Evolutionary conservation across 805 yeast genomes (phyloP), one percentile per base, ranked within the genome.

Genomic region (Kuraishia ogatae): DNA sequence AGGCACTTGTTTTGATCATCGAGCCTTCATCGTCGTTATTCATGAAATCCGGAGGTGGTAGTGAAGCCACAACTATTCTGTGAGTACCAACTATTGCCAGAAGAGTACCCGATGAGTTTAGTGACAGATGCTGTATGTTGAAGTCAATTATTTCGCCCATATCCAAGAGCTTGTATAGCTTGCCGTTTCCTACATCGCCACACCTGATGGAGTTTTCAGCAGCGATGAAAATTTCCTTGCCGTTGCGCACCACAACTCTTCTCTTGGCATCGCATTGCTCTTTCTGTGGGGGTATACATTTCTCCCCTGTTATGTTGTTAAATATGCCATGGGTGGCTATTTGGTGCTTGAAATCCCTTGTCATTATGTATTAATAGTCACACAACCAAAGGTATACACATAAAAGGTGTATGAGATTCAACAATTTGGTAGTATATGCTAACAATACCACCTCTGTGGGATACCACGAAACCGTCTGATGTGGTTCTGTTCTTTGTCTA

Each of bases 191-290:
- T 23, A 69, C 58, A 15, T 63, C 56, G 55, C 71, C 65, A 52
- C 67, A 62, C 60, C 77, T 61, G 2, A 73, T 63, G 26, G 61
- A 46, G 53, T 68, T 66, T 22, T 64, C 68, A 51, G 59, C 56
- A 17, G 73, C 72, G 39, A 57, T 60, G 56, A 64, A 72, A 28
- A 71, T n/a, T 39, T 71, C 72, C 28, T 20, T 24, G 28, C 51
- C 51, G 19, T 22, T 49, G 28, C 51, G 28, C 24, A 22, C 49
- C 22, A 47, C 49, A 11, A 47, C 24, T 47, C 19, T 47, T 11
- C 24, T 47, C 8, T 47, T 47, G 49, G 24, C 24, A 20, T 35
- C 43, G n/a, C 13, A 8, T 8, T 35, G 17, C 43, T 35, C 17
- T 35, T 10, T 35, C 13, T 11, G 17, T 35, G 6, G 43, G 6